phyloP scores from a whole-genome alignment of 306 rosid genomes.

The Lablab purpureus region DNA sequence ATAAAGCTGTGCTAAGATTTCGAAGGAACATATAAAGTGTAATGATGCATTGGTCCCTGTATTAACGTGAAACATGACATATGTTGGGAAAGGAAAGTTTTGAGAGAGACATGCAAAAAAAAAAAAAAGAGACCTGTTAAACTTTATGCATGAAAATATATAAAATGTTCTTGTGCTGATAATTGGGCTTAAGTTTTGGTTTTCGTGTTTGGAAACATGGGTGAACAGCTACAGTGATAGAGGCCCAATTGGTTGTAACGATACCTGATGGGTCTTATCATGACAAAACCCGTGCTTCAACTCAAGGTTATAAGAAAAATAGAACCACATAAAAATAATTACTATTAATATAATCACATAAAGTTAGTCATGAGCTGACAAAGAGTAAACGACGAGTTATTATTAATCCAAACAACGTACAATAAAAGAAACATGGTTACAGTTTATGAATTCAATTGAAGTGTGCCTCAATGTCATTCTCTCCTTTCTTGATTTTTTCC shows the following conservation, averaged over 20 bases:
- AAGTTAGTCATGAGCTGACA: too few species aligned
- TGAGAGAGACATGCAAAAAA: too few species aligned
- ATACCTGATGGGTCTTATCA: background rate
- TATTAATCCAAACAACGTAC: background rate
- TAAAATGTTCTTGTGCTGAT: too few species aligned
- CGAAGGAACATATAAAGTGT: too few species aligned
- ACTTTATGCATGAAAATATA: too few species aligned
- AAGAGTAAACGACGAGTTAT: background rate
- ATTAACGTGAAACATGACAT: too few species aligned
- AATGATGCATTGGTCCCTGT: too few species aligned
- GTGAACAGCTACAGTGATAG: background rate
- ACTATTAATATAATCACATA: constrained; percentile 1
- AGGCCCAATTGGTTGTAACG: background rate
- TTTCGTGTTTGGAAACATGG: background rate
- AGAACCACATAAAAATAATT: background rate
- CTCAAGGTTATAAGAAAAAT: background rate
- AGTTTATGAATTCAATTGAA: background rate
- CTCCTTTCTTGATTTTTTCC: constrained; percentile 17
- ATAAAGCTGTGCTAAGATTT: too few species aligned
- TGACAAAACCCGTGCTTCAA: background rate
- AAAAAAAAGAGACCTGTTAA: too few species aligned
- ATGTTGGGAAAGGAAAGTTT: too few species aligned
- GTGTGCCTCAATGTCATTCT: background rate
- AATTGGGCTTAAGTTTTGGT: background rate
- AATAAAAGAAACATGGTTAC: background rate